These are phyloP conservation scores for Aspergillus phoenicis DNA, from an alignment of 2,329 filamentous ascomycete species.

Conservation along the genomic window DNA sequence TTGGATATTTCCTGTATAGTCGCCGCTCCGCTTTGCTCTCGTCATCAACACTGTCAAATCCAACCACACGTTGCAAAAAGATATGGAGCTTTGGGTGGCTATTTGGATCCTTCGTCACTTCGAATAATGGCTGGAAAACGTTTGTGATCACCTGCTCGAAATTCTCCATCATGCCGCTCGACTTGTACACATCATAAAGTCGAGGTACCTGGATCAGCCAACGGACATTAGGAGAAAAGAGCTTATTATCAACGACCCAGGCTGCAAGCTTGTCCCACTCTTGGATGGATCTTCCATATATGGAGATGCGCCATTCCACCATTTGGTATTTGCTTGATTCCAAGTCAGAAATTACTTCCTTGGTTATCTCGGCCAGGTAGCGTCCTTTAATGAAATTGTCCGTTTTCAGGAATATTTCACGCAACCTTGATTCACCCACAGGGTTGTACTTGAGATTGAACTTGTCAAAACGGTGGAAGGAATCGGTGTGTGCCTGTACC, in stretches of 20 bases:
- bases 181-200: slow-evolving; percentile 94
- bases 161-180: slow-evolving; percentile 78
- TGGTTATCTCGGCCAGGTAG: slow-evolving; percentile 95
- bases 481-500: slow-evolving; percentile 83
- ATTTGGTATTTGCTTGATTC: slow-evolving; percentile 99
- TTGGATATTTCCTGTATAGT: slow-evolving; percentile 92
- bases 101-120: slow-evolving; percentile 83
- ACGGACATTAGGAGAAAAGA: slow-evolving; percentile 95
- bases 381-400: slow-evolving; percentile 97
- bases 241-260: slow-evolving; percentile 97
- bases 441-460: slow-evolving; percentile 99
- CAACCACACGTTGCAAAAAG: slow-evolving; percentile 92
- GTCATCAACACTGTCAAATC: slow-evolving; percentile 96
- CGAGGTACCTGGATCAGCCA: slow-evolving; percentile 97
- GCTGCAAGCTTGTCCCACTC: slow-evolving; percentile 98
- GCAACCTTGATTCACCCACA: slow-evolving; percentile 87
- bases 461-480: slow-evolving; percentile 98
- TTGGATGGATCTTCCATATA: slow-evolving; percentile 87
- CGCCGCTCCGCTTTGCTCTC: slow-evolving; percentile 95
- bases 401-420: slow-evolving; percentile 98
- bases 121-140: slow-evolving; percentile 89
- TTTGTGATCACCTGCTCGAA: slow-evolving; percentile 91
- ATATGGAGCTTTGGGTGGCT: slow-evolving; percentile 91
- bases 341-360: slow-evolving; percentile 94
- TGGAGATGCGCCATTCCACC: slow-evolving; percentile 98